phyloP scores from a whole-genome alignment of 1,284 basidiomycete genomes.

The Ustilago xerochloae region DNA sequence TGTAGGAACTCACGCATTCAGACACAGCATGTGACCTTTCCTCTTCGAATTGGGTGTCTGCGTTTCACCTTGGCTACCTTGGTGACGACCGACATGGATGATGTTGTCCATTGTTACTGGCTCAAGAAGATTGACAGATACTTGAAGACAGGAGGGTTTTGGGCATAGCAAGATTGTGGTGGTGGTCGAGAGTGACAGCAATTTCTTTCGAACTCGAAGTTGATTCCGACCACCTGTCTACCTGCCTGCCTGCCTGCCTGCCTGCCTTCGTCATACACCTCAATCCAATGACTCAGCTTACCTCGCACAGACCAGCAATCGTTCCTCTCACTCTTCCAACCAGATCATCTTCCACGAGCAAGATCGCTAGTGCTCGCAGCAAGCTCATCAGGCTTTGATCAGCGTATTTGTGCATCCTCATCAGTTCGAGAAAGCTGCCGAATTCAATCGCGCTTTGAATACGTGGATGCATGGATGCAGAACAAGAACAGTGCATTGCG shows the following conservation, averaged over 20 bases:
- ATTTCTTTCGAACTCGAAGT: too few relatives aligned
- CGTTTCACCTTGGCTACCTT: background rate
- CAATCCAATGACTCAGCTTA: conserved; percentile 1
- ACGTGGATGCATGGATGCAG: too few relatives aligned
- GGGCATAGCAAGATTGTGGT: background rate
- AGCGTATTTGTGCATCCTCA: too few relatives aligned
- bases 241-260: background rate
- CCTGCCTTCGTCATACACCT: background rate
- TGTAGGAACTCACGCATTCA: background rate
- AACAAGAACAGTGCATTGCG: too few relatives aligned
- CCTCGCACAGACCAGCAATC: conserved; percentile 1
- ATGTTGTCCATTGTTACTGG: conserved; percentile 7
- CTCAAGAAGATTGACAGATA: background rate
- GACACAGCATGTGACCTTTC: conserved; percentile 1
- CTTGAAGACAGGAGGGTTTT: background rate
- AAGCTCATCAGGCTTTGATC: too few relatives aligned
- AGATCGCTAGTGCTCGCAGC: too few relatives aligned
- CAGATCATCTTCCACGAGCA: background rate
- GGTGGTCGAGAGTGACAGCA: background rate
- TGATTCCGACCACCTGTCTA: too few relatives aligned
- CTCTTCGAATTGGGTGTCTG: too few relatives aligned
- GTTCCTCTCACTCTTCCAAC: background rate
- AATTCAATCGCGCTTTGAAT: too few relatives aligned
- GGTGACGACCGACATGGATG: background rate
- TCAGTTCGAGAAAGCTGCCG: too few relatives aligned